Percentiles rank a stretch among this genome's conserved stretches.
phyloP scores from a whole-genome alignment of 2,329 filamentous ascomycete species.

The Fusarium udum region DNA sequence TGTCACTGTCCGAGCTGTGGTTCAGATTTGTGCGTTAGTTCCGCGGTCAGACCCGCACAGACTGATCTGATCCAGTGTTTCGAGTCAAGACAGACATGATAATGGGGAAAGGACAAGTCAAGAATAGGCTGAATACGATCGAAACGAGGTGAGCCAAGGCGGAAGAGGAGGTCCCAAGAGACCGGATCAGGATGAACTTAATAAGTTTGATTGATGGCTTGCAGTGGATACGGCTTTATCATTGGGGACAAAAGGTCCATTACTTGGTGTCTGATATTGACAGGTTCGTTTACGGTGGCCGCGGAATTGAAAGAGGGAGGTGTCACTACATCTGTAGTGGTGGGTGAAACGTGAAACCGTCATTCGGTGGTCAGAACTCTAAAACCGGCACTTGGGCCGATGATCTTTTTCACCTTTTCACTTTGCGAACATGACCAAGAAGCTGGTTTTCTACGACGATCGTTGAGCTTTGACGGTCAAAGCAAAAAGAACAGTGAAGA shows the following conservation, averaged over 20 bases:
- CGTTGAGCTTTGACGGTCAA: not conserved
- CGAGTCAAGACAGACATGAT: not conserved
- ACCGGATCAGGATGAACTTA: not conserved
- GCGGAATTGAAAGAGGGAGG: not conserved
- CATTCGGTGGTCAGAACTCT: not conserved
- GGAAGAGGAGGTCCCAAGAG: not conserved
- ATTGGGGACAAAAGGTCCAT: not conserved
- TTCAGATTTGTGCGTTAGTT: not conserved
- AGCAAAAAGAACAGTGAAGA: not conserved
- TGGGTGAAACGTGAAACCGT: not conserved
- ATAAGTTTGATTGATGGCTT: not conserved
- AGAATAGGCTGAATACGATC: not conserved
- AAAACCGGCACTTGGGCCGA: not conserved
- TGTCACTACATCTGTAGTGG: not conserved
- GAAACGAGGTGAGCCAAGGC: not conserved
- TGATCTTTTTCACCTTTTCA: not conserved
- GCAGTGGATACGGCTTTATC: not conserved
- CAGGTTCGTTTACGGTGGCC: not conserved
- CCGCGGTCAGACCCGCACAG: constrained; percentile 3
- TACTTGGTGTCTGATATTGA: not conserved
- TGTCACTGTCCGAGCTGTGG: not conserved
- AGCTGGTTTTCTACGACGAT: not conserved
- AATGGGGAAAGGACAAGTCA: not conserved
- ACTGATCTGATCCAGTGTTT: not conserved
- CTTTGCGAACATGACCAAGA: not conserved